These are phyloP conservation scores for Geopyxis carbonaria DNA, from an alignment of 495 filamentous ascomycete species.

Conservation along the genomic window DNA sequence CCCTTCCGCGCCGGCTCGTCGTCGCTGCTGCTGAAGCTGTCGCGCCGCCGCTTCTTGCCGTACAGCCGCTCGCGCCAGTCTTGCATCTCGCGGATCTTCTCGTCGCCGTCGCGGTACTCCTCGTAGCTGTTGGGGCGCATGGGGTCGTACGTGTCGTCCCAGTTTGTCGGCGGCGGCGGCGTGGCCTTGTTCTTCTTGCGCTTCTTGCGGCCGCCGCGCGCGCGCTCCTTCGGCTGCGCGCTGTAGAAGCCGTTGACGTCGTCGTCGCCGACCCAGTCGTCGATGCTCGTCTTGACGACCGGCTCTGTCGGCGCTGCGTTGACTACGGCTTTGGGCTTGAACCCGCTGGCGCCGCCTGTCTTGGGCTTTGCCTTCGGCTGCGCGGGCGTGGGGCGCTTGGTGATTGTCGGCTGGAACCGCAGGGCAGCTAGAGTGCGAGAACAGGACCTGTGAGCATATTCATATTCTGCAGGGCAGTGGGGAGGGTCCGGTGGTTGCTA, in stretches of 20 bases:
- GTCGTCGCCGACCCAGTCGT: constrained; percentile 79
- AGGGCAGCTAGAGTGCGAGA: constrained; percentile 42
- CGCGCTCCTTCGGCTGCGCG: constrained; percentile 39
- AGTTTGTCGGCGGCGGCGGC: constrained; percentile 48
- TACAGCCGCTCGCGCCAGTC: constrained; percentile 85
- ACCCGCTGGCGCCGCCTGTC: constrained; percentile 22
- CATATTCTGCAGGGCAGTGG: constrained; percentile 13
- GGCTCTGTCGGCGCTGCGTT: constrained; percentile 17
- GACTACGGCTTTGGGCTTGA: constrained; percentile 6
- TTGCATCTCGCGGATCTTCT: constrained; percentile 56
- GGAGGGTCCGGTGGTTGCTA: constrained; percentile 27
- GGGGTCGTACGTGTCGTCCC: constrained; percentile 89
- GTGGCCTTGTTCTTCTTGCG: constrained; percentile 63
- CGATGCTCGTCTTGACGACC: constrained; percentile 46
- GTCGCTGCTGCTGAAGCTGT: constrained; percentile 30
- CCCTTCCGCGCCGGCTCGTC: constrained; percentile 40
- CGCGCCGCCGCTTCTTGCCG: constrained; percentile 44
- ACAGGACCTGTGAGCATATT: constrained; percentile 34
- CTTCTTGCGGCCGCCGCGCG: constrained; percentile 71
- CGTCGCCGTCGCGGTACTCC: constrained; percentile 73
- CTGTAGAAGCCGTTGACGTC: constrained; percentile 46
- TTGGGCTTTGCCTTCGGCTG: constrained; percentile 48
- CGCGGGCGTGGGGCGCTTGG: constrained; percentile 39
- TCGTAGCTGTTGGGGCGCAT: constrained; percentile 68
- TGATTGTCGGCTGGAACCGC: constrained; percentile 63